Percentiles rank a stretch among this genome's conserved stretches.
These are phyloP conservation scores for Gastroboletus turbinatus DNA, from an alignment of 1,284 basidiomycete species.

Conservation along the genomic window DNA sequence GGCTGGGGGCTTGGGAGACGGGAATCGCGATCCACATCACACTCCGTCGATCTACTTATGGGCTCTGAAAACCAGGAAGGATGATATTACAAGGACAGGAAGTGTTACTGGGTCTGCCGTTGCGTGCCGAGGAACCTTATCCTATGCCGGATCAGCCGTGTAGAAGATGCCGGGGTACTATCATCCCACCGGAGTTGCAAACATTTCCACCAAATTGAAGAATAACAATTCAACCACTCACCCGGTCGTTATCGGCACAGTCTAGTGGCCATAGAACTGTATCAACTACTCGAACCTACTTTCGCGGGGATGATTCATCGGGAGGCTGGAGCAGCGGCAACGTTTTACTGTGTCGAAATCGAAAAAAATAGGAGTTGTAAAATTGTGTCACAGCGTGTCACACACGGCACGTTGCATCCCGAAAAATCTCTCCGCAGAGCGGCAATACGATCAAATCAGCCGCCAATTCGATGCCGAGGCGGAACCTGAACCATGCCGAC, in stretches of 20 bases:
- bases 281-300: not conserved
- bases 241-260: not conserved
- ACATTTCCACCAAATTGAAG: not conserved
- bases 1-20: not conserved
- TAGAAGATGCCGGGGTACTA: not conserved
- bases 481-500: too few relatives aligned
- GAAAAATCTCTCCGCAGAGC: not conserved
- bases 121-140: constrained; percentile 20
- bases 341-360: not conserved
- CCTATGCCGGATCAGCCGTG: not conserved
- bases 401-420: not conserved
- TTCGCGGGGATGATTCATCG: not conserved
- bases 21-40: not conserved
- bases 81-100: constrained; percentile 3
- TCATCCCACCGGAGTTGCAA: not conserved
- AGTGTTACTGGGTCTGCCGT: not conserved
- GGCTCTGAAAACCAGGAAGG: constrained; percentile 3
- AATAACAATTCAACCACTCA: not conserved
- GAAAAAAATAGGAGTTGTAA: not conserved
- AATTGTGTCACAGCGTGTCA: not conserved
- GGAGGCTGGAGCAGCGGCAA: not conserved
- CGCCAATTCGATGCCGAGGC: too few relatives aligned
- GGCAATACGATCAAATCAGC: not conserved
- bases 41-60: constrained; percentile 16
- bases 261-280: not conserved